Percentiles rank a stretch among this genome's conserved stretches.
Evolutionary conservation across 1,139 yeast genomes (phyloP).

Genomic region (Keqinozyma sinolaborantium): DNA sequence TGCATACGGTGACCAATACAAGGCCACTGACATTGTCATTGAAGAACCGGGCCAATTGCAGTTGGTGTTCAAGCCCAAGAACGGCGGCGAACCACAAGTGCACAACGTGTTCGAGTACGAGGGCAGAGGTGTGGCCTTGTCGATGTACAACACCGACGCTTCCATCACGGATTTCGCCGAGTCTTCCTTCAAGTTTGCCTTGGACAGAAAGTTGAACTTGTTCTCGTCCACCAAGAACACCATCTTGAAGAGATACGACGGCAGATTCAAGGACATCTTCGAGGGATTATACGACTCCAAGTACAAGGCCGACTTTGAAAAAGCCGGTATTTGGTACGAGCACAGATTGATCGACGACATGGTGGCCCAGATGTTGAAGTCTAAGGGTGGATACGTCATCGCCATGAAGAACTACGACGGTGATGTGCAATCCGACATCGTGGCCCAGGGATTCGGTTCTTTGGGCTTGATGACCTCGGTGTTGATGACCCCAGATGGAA

Average conservation of each 20-base stretch:
- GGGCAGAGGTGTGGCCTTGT: slow-evolving; percentile 80
- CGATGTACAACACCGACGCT: slow-evolving; percentile 94
- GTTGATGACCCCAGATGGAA: slow-evolving; percentile 90
- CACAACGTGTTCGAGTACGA: slow-evolving; percentile 69
- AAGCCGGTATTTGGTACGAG: slow-evolving; percentile 85
- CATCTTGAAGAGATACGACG: slow-evolving; percentile 88
- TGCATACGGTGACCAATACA: slow-evolving; percentile 95
- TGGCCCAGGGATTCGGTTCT: slow-evolving; percentile 97
- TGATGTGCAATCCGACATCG: slow-evolving; percentile 94
- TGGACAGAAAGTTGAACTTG: slow-evolving; percentile 72
- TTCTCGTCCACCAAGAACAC: slow-evolving; percentile 92
- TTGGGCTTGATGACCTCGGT: slow-evolving; percentile 96
- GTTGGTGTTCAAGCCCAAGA: slow-evolving; percentile 74
- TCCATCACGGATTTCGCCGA: slow-evolving; percentile 89
- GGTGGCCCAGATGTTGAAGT: slow-evolving; percentile 98
- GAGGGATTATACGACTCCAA: slow-evolving; percentile 70
- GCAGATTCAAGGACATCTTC: slow-evolving; percentile 91
- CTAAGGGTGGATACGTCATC: slow-evolving; percentile 89
- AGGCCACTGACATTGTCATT: slow-evolving; percentile 81
- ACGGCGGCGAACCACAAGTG: slow-evolving; percentile 54
- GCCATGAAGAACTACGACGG: slow-evolving; percentile 98
- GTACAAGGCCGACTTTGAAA: slow-evolving; percentile 71
- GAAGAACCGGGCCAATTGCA: slow-evolving; percentile 79
- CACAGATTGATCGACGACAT: slow-evolving; percentile 95
- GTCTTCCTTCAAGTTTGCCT: slow-evolving; percentile 85